These are phyloP conservation scores for Phylloporus arenicola DNA, from an alignment of 768 basidiomycete species.

Conservation along the genomic window DNA sequence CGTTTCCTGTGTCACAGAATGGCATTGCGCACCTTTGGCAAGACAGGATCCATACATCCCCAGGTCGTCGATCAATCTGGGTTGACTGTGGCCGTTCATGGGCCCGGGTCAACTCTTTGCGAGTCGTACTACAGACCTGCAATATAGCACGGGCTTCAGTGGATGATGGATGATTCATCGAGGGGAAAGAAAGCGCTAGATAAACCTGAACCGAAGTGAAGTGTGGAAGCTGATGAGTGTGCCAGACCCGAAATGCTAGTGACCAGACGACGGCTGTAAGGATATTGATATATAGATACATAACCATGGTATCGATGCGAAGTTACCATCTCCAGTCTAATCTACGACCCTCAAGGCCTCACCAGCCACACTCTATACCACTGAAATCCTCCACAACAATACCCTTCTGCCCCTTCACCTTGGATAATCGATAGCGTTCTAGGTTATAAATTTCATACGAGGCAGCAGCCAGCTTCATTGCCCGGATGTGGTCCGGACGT, in stretches of 20 bases:
- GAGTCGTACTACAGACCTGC: not conserved
- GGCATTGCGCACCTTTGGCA: not conserved
- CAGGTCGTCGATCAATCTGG: not conserved
- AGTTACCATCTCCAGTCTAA: no score
- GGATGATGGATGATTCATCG: not conserved
- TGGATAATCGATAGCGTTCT: slow-evolving; percentile 70
- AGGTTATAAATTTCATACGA: slow-evolving; percentile 78
- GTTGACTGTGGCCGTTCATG: not conserved
- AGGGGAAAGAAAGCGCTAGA: not conserved
- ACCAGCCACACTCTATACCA: slow-evolving; percentile 71
- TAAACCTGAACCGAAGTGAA: not conserved
- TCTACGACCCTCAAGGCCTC: slow-evolving; percentile 8
- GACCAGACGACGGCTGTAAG: no score
- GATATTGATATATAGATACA: not conserved
- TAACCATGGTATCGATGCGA: not conserved
- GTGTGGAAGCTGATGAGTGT: no score
- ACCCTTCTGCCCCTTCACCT: slow-evolving; percentile 51
- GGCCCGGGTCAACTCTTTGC: not conserved
- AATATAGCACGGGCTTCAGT: not conserved
- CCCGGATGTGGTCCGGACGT: slow-evolving; percentile 73
- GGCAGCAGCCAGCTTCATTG: slow-evolving; percentile 71
- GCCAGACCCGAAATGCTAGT: no score
- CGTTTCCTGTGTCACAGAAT: not conserved
- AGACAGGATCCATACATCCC: not conserved
- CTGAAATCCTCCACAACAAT: slow-evolving; percentile 57